A percentile compares a stretch with the other conserved stretches of the same genome.
These are phyloP conservation scores for Kuraishia cidri DNA, from an alignment of 805 yeast species.

Conservation along the genomic window DNA sequence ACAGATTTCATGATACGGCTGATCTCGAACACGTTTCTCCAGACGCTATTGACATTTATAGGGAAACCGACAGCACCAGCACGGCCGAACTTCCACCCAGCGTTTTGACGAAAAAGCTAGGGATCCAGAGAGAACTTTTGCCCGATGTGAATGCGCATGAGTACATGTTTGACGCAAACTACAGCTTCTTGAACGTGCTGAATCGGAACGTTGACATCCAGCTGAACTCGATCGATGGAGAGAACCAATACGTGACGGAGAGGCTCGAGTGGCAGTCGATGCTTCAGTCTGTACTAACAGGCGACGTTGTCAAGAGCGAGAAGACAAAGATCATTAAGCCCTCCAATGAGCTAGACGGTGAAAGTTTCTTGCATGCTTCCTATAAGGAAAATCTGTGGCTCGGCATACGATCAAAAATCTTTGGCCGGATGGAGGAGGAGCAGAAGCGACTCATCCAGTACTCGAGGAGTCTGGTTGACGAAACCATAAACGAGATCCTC, in stretches of 20 bases:
- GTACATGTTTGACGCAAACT: slow-evolving; percentile 24
- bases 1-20: no score
- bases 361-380: slow-evolving; percentile 40
- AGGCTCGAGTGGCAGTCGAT: slow-evolving; percentile 94
- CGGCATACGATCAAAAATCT: slow-evolving; percentile 74
- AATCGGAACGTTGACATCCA: slow-evolving; percentile 25
- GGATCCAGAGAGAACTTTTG: slow-evolving; percentile 19
- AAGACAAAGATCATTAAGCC: slow-evolving; percentile 66
- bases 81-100: slow-evolving; percentile 18
- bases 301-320: slow-evolving; percentile 89
- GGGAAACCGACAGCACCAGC: no score
- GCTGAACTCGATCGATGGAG: slow-evolving; percentile 8
- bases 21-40: no score
- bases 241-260: slow-evolving; percentile 42
- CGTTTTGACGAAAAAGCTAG: slow-evolving; percentile 21
- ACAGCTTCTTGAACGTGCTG: slow-evolving; percentile 17
- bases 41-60: no score
- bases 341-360: slow-evolving; percentile 27
- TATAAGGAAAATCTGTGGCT: slow-evolving; percentile 77
- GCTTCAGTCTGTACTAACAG: slow-evolving; percentile 84
- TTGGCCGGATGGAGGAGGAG: slow-evolving; percentile 73
- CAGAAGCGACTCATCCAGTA: slow-evolving; percentile 63
- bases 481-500: slow-evolving; percentile 58
- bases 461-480: slow-evolving; percentile 65
- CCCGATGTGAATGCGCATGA: slow-evolving; percentile 25